These are phyloP conservation scores for Aquilaria malaccensis DNA, from an alignment of 345 rosid genomes.

Conservation along the genomic window DNA sequence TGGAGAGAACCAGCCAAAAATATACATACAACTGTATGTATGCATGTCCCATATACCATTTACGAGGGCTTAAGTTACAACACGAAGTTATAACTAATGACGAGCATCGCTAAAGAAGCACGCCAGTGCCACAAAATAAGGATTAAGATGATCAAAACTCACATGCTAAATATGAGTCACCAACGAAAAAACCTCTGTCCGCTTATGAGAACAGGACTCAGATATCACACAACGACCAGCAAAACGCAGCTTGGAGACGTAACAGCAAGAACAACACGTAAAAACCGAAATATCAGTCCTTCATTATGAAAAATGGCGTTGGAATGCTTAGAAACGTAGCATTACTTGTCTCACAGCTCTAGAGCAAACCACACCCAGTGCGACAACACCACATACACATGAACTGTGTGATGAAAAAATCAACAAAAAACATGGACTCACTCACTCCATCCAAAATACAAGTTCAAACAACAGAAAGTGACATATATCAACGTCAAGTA, in stretches of 20 bases:
- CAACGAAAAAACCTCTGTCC: neutral
- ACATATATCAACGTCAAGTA: conserved; percentile 36
- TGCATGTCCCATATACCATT: too few species aligned
- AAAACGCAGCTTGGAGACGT: neutral
- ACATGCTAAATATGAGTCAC: too few species aligned
- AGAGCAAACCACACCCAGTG: conserved; percentile 23
- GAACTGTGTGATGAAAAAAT: conserved; percentile 18
- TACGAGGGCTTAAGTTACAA: too few species aligned
- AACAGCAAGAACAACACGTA: neutral
- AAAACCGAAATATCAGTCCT: neutral
- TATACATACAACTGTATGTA: too few species aligned
- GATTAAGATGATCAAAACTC: too few species aligned
- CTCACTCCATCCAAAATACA: conserved; percentile 3
- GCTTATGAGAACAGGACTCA: neutral
- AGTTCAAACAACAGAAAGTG: conserved; percentile 29
- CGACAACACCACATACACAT: conserved; percentile 52
- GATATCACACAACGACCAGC: neutral
- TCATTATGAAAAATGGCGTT: neutral
- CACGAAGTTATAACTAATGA: too few species aligned
- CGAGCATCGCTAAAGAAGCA: too few species aligned
- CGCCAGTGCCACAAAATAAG: too few species aligned
- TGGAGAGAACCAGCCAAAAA: too few species aligned
- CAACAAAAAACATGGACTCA: conserved; percentile 14
- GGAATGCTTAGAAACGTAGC: conserved; percentile 10
- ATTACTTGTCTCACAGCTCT: conserved; percentile 10